These are phyloP conservation scores for Pholiota adiposa DNA, from an alignment of 1,284 basidiomycete genomes.

Conservation along the genomic window DNA sequence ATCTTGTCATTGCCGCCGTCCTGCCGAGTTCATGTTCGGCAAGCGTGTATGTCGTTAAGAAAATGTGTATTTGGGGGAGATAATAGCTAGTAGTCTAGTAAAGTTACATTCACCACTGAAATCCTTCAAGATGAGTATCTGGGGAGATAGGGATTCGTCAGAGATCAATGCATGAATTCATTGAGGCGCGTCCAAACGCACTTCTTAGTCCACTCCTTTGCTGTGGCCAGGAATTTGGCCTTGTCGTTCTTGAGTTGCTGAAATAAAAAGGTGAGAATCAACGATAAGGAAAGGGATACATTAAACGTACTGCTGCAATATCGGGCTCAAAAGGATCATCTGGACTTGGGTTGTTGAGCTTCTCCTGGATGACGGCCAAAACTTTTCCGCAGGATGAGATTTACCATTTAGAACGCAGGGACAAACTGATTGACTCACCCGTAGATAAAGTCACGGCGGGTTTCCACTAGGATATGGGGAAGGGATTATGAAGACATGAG, in stretches of 20 bases:
- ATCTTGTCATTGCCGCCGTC: neutral
- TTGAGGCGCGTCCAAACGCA: constrained; percentile 35
- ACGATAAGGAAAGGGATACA: constrained; percentile 11
- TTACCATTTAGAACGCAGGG: neutral
- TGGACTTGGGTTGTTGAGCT: constrained; percentile 85
- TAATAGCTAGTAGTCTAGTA: neutral
- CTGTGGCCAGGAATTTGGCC: constrained; percentile 68
- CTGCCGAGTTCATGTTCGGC: neutral
- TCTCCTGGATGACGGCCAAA: constrained; percentile 79
- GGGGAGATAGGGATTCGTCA: constrained; percentile 2
- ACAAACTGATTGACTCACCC: constrained; percentile 46
- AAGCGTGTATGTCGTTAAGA: neutral
- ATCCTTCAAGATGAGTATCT: constrained; percentile 33
- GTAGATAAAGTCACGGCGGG: constrained; percentile 80
- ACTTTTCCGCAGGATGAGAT: constrained; percentile 48
- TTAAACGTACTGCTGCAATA: constrained; percentile 67
- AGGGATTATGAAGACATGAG: neutral
- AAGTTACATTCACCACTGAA: neutral
- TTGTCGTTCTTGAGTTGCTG: constrained; percentile 78
- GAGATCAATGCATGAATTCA: constrained; percentile 6
- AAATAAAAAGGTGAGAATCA: constrained; percentile 12
- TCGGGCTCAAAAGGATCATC: constrained; percentile 91
- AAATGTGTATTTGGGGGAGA: neutral
- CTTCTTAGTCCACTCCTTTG: constrained; percentile 86
- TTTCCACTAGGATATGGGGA: constrained; percentile 71